Conservation (phyloP, 768 basidiomycete species). For the Mycena latifolia region DNA sequence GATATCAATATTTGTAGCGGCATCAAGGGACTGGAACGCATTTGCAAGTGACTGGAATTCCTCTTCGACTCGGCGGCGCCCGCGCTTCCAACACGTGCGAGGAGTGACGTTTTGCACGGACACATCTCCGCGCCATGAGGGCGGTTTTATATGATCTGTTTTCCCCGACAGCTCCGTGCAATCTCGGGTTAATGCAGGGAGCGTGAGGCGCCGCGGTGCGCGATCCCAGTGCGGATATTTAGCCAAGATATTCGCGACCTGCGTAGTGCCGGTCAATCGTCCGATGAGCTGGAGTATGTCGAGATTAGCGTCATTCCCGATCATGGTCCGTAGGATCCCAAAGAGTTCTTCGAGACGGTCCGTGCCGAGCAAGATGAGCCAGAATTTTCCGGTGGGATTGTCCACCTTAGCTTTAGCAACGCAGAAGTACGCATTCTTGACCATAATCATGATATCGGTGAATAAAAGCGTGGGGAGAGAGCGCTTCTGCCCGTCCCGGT, state of each 20-base stretch:
- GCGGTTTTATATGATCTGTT: conserved; percentile 51
- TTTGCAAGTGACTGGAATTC: background rate
- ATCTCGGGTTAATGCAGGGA: background rate
- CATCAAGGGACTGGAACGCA: background rate
- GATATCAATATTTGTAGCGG: background rate
- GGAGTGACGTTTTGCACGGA: conserved; percentile 39
- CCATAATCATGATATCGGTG: conserved; percentile 48
- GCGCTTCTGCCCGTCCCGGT: background rate
- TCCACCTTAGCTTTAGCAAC: conserved; percentile 52
- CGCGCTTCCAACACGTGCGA: conserved; percentile 46
- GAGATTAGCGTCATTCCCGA: conserved; percentile 49
- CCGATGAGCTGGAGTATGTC: conserved; percentile 41
- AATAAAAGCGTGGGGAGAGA: conserved; percentile 38
- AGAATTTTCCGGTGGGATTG: conserved; percentile 46
- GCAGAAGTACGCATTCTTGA: conserved; percentile 55
- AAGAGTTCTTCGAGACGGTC: conserved; percentile 51
- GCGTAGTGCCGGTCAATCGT: conserved; percentile 45
- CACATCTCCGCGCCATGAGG: conserved; percentile 49
- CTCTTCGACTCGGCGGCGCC: conserved; percentile 22
- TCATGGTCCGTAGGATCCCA: conserved; percentile 50
- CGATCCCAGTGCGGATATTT: conserved; percentile 55
- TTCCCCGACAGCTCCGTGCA: background rate
- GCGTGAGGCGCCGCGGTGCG: conserved; percentile 43
- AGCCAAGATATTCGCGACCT: conserved; percentile 50
- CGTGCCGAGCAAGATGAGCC: conserved; percentile 50